Conservation (phyloP, 1,284 basidiomycete genomes). For the Fomitopsis betulina region DNA sequence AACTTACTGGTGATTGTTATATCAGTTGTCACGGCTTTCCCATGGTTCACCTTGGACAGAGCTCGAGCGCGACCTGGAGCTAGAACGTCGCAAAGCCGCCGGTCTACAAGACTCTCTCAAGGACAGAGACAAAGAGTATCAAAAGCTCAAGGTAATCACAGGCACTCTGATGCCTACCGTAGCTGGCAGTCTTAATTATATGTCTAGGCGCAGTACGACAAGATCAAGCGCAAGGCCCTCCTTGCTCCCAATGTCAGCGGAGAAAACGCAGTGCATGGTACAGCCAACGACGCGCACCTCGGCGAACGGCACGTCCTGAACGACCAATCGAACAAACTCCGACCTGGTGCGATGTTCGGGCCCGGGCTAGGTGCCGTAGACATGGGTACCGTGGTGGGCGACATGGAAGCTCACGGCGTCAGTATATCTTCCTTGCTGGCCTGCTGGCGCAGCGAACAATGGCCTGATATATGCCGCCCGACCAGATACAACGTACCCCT, state of each 20-base stretch:
- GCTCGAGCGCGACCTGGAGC: slow-evolving; percentile 71
- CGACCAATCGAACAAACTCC: slow-evolving; percentile 15
- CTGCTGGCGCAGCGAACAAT: background rate
- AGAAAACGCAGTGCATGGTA: slow-evolving; percentile 10
- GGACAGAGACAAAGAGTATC: slow-evolving; percentile 81
- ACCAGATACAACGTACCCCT: slow-evolving; percentile 70
- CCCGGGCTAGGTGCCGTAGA: slow-evolving; percentile 30
- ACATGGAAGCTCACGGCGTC: slow-evolving; percentile 70
- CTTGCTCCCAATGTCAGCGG: slow-evolving; percentile 35
- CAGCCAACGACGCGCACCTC: background rate
- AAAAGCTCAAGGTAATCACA: slow-evolving; percentile 66
- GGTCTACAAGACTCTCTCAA: slow-evolving; percentile 70
- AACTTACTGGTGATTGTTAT: slow-evolving; percentile 46
- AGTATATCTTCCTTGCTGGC: slow-evolving; percentile 9
- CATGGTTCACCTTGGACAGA: slow-evolving; percentile 35
- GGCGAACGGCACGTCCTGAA: slow-evolving; percentile 11
- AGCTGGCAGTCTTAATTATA: background rate
- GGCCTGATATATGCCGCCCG: background rate
- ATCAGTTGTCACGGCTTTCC: background rate
- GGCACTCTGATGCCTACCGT: background rate
- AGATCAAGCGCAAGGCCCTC: slow-evolving; percentile 73
- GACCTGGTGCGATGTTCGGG: slow-evolving; percentile 14
- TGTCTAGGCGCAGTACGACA: slow-evolving; percentile 61
- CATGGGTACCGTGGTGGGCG: slow-evolving; percentile 54
- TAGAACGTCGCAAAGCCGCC: slow-evolving; percentile 67